Percentiles rank a stretch among this genome's conserved stretches.
phyloP scores from a whole-genome alignment of 345 rosid species.

The Kernera saxatilis region DNA sequence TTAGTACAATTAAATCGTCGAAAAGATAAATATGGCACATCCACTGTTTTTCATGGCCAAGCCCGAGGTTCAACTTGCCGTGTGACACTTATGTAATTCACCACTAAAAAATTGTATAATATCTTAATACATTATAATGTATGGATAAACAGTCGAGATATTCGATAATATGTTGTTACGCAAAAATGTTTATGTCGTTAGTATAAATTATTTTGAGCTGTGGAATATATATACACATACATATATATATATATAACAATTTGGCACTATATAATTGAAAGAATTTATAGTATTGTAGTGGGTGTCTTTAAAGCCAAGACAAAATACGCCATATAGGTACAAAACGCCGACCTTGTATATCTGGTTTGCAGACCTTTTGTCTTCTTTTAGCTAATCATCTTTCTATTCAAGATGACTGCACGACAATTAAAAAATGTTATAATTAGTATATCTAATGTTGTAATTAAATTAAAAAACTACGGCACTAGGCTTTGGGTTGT shows the following conservation, averaged over 20 bases:
- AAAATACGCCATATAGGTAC: not conserved
- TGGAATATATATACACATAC: not conserved
- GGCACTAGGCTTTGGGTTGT: not conserved
- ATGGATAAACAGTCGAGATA: not conserved
- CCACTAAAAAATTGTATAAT: too few species aligned
- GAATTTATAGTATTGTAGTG: not conserved
- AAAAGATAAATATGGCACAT: too few species aligned
- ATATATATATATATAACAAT: too few species aligned
- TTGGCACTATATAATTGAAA: too few species aligned
- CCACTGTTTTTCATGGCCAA: too few species aligned
- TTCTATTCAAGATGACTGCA: too few species aligned
- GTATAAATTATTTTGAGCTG: not conserved
- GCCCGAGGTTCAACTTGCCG: not conserved
- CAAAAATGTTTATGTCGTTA: not conserved
- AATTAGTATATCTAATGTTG: not conserved
- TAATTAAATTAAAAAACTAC: not conserved
- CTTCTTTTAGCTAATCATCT: not conserved
- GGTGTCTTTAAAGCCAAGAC: not conserved
- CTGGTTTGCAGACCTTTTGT: not conserved
- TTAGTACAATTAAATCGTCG: too few species aligned
- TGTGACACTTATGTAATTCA: not conserved
- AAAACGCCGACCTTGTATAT: not conserved
- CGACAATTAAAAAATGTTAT: not conserved
- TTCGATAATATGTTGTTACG: not conserved
- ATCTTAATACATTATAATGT: not conserved